Base-by-base conservation (phyloP, 176 grass and related monocot species). In the Secale cereale region DNA sequence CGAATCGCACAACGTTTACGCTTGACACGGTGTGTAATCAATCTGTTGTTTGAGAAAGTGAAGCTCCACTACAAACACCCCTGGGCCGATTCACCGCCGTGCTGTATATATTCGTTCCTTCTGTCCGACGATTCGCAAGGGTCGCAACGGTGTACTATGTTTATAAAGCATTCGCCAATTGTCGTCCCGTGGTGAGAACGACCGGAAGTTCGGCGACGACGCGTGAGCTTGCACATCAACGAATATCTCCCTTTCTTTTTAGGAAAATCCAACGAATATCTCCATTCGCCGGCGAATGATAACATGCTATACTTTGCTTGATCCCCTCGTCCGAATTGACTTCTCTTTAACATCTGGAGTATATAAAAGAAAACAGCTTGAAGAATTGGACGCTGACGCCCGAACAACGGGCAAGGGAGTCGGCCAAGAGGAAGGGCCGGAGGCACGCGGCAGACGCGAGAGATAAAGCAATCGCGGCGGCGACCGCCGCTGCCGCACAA, bases 171-270 rank as follows among this genome's bases (percentile, higher is more conserved):
- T n/a, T 60, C 2, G 23, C 65, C 81, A 74, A 31, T 84, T 84
- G 81, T 84, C 86, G 32, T 72, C 40, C 5, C 54, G 12, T 56
- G 71, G 71, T 30, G 41, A 76, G 45, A 76, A 76, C 73, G 73
- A 54, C 33, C 5, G 12, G 59, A 74, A 19, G 52, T 25, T 65
- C 62, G 31, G 54, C 15, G 61, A 73, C 39, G 71, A 74, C 25
- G 27, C 26, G 25, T 50, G 65, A 29, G 15, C 59, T n/a, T 65
- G 43, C 20, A 75, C 73, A 30, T 46, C 77, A 48, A 85, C 59
- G 69, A 54, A 78, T 88, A 45, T 59, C 65, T 70, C 35, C 16
- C 1, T 35, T 79, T 28, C 0, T 74, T 74, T 39, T 5, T n/a
- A 12, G 29, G 3, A 3, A 74, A 74, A 74, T 45, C 39, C 81